Evolutionary conservation across 139 green algal species (phyloP).

Genomic region (Auxenochlorella pyrenoidosa): DNA sequence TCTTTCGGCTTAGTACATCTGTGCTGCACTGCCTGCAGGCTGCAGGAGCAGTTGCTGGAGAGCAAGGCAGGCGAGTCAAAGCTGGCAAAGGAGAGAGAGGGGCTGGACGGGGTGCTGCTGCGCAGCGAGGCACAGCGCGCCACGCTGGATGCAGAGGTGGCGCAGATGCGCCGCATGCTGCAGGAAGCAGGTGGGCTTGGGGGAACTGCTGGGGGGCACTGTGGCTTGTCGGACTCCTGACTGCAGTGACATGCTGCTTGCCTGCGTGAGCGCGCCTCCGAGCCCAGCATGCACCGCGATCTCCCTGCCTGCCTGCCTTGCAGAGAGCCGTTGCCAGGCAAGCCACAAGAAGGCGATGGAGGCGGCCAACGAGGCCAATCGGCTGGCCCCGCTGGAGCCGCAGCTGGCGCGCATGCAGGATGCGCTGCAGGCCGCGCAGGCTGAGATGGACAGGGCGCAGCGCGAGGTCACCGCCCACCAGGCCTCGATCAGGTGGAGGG

Average conservation of each 20-base stretch:
- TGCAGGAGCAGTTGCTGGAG: conserved; percentile 46
- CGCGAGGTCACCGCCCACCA: conserved; percentile 33
- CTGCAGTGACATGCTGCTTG: background rate
- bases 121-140: conserved; percentile 5
- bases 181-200: background rate
- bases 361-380: conserved; percentile 23
- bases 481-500: background rate
- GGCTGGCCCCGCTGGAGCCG: conserved; percentile 15
- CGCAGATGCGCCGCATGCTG: conserved; percentile 19
- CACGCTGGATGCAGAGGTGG: conserved; percentile 3
- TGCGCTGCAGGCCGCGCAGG: background rate
- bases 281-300: too few species aligned
- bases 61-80: conserved; percentile 32
- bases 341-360: conserved; percentile 17
- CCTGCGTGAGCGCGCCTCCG: too few species aligned
- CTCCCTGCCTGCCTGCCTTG: too few species aligned
- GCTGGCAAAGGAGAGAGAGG: conserved; percentile 28
- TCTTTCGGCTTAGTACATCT: too few species aligned
- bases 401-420: background rate
- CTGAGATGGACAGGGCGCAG: conserved; percentile 28
- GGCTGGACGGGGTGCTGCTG: background rate
- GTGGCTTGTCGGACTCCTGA: too few species aligned
- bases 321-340: conserved; percentile 2
- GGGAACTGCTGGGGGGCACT: background rate
- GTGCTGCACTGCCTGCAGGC: conserved; percentile 5